These are phyloP conservation scores for Pholiota molesta DNA, from an alignment of 768 basidiomycete species.

Conservation along the genomic window DNA sequence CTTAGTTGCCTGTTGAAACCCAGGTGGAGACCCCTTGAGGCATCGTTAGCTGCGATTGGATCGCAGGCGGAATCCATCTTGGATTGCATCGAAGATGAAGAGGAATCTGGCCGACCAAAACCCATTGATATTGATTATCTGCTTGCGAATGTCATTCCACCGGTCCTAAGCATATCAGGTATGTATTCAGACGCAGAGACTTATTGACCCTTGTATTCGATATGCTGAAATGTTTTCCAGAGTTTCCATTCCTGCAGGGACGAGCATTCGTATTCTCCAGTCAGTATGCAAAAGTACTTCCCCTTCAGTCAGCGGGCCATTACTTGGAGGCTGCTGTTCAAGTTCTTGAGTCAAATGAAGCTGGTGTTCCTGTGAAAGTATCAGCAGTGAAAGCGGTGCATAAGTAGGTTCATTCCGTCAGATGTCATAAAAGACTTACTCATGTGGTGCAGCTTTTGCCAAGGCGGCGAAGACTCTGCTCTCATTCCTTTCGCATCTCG, in stretches of 20 bases:
- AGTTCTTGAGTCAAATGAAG: conserved; percentile 74
- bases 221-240: conserved; percentile 38
- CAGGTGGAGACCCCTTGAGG: conserved; percentile 95
- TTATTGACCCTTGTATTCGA: background rate
- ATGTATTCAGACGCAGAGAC: background rate
- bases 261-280: conserved; percentile 94
- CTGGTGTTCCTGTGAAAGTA: conserved; percentile 87
- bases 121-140: conserved; percentile 80
- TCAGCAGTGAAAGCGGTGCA: conserved; percentile 93
- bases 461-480: conserved; percentile 61
- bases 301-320: conserved; percentile 72
- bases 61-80: conserved; percentile 78
- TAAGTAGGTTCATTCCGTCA: conserved; percentile 60
- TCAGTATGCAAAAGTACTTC: conserved; percentile 78
- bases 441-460: conserved; percentile 60
- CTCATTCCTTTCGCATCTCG: conserved; percentile 67
- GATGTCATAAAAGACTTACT: conserved; percentile 11
- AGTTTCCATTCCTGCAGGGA: conserved; percentile 91
- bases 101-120: conserved; percentile 59
- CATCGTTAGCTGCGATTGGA: conserved; percentile 78
- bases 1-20: conserved; percentile 8
- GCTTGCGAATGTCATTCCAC: conserved; percentile 79
- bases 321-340: conserved; percentile 88
- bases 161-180: conserved; percentile 75
- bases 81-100: conserved; percentile 78